Conservation (phyloP, 306 rosid genomes). For the Cicer chorassanicum region DNA sequence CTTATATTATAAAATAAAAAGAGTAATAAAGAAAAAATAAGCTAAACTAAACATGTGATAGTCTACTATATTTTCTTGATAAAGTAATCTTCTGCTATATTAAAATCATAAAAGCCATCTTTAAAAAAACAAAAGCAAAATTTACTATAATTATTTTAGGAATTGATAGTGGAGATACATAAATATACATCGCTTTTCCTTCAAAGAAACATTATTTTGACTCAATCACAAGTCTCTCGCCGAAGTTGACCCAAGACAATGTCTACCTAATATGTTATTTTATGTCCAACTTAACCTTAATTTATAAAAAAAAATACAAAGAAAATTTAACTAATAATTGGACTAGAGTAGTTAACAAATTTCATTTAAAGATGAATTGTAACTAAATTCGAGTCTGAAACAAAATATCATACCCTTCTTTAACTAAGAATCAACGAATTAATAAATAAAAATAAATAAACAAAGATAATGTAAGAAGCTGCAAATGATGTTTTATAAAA, state of each 20-base stretch:
- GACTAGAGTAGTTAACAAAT: no score
- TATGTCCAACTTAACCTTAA: conserved; percentile 38
- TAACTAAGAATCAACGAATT: no score
- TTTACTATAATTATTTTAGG: background rate
- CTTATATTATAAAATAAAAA: no score
- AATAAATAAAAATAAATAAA: background rate
- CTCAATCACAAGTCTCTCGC: conserved; percentile 48
- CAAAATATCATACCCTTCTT: no score
- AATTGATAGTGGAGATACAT: conserved; percentile 31
- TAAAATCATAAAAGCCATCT: conserved; percentile 31
- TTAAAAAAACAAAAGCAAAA: background rate
- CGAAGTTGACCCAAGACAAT: conserved; percentile 49
- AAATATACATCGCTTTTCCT: conserved; percentile 31
- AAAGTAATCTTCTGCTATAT: conserved; percentile 1
- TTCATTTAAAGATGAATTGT: no score
- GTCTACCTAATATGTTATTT: conserved; percentile 49
- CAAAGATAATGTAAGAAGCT: background rate
- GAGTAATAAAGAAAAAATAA: no score
- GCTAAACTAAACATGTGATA: no score
- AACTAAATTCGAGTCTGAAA: no score
- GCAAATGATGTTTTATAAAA: background rate
- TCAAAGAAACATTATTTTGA: conserved; percentile 50
- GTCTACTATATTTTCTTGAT: background rate
- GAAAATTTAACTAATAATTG: background rate
- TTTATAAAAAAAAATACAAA: conserved; percentile 15